phyloP scores from a whole-genome alignment of 78 protist species.

The Emiliania huxleyi region DNA sequence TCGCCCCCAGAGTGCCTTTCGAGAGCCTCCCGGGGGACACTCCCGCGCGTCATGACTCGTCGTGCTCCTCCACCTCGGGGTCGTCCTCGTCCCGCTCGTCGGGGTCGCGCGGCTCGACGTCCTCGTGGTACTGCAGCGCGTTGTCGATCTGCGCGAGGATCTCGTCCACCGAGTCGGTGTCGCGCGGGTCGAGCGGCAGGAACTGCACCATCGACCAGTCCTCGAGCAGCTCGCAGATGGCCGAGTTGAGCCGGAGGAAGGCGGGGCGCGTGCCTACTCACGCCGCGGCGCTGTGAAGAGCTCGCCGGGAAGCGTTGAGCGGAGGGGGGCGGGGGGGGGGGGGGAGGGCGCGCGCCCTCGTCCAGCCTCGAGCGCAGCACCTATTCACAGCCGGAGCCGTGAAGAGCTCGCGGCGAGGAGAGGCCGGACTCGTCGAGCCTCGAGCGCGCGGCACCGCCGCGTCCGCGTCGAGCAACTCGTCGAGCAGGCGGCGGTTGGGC shows the following conservation, averaged over 20 bases:
- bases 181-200: constrained; percentile 71
- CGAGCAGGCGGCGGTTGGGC: not conserved
- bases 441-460: not conserved
- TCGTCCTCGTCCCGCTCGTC: not conserved
- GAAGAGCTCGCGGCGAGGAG: no score
- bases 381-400: no score
- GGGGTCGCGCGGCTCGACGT: constrained; percentile 59
- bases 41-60: no score
- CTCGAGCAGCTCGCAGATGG: constrained; percentile 58
- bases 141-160: constrained; percentile 62
- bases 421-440: not conserved
- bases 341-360: no score
- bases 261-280: not conserved
- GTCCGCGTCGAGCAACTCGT: constrained; percentile 12
- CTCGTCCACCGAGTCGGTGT: constrained; percentile 41
- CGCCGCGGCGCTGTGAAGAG: no score
- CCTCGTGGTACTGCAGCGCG: constrained; percentile 88
- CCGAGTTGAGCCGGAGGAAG: not conserved
- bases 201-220: constrained; percentile 80
- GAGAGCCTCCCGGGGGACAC: no score
- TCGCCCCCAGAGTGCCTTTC: no score
- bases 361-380: no score
- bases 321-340: no score
- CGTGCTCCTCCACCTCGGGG: not conserved
- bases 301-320: no score